Evolutionary conservation across 2,329 filamentous ascomycete species (phyloP).

Genomic region (Aspergillus tamarii): DNA sequence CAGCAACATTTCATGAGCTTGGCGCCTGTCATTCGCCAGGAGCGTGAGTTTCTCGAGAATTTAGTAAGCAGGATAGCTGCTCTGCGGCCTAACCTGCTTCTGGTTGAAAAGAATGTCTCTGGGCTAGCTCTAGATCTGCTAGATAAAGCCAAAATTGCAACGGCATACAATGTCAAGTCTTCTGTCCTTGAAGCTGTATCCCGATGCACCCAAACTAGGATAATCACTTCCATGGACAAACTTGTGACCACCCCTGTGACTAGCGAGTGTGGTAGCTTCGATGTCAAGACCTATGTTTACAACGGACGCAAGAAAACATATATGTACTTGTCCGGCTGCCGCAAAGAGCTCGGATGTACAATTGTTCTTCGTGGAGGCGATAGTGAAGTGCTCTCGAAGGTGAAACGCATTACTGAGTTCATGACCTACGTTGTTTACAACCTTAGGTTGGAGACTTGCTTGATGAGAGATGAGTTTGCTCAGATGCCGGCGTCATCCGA

Average conservation of each 20-base stretch:
- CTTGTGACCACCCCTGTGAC: slow-evolving; percentile 74
- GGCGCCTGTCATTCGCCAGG: slow-evolving; percentile 94
- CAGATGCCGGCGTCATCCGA: slow-evolving; percentile 71
- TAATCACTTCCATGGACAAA: slow-evolving; percentile 95
- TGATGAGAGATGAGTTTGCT: slow-evolving; percentile 91
- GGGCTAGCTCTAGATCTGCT: slow-evolving; percentile 87
- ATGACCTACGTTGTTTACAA: slow-evolving; percentile 99
- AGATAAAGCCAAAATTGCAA: slow-evolving; percentile 84
- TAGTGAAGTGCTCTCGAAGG: slow-evolving; percentile 68
- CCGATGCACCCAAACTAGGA: slow-evolving; percentile 84
- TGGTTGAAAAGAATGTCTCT: slow-evolving; percentile 93
- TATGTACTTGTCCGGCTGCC: slow-evolving; percentile 89
- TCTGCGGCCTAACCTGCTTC: slow-evolving; percentile 78
- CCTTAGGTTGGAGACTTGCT: slow-evolving; percentile 88
- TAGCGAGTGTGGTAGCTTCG: slow-evolving; percentile 83
- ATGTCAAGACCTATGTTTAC: slow-evolving; percentile 93
- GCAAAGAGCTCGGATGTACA: slow-evolving; percentile 88
- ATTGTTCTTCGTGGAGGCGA: slow-evolving; percentile 86
- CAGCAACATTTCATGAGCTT: slow-evolving; percentile 97
- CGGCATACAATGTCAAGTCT: slow-evolving; percentile 94
- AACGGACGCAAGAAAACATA: slow-evolving; percentile 88
- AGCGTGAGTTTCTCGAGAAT: slow-evolving; percentile 89
- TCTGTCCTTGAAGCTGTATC: slow-evolving; percentile 95
- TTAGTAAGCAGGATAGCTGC: slow-evolving; percentile 90
- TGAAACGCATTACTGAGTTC: slow-evolving; percentile 95